Conservation (phyloP, 257 asterid genomes). For the Fraxinus cuspidata region DNA sequence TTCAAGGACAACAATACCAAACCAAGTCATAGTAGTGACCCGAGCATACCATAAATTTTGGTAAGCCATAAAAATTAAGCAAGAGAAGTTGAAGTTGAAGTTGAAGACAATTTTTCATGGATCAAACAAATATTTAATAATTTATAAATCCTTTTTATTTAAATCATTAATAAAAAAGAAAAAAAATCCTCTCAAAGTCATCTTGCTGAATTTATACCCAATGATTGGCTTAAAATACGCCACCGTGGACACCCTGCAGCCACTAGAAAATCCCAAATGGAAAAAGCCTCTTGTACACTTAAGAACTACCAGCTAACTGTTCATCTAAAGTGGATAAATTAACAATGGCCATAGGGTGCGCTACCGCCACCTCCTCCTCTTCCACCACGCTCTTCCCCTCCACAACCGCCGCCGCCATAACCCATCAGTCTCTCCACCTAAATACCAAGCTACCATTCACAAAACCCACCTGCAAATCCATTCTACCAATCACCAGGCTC, state of each 20-base stretch:
- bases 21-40: no score
- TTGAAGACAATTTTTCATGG: no score
- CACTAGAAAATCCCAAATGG: conserved; percentile 27
- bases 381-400: conserved; percentile 18
- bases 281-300: no score
- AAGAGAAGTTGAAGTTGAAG: no score
- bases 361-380: conserved; percentile 37
- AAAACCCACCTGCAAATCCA: background rate
- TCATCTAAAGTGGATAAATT: conserved; percentile 29
- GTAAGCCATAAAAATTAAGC: no score
- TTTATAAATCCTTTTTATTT: no score
- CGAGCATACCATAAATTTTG: no score
- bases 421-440: conserved; percentile 32
- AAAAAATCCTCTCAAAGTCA: no score
- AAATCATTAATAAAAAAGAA: no score
- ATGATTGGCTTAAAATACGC: conserved; percentile 32
- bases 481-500: conserved; percentile 39
- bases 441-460: conserved; percentile 32
- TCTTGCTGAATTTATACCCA: background rate
- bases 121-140: no score
- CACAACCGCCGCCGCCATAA: conserved; percentile 33
- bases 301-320: conserved; percentile 35
- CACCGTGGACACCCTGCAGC: conserved; percentile 35
- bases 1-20: no score
- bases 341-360: conserved; percentile 40